Evolutionary conservation across 441 rosid genomes (phyloP), one percentile per base, ranked within the genome.

Genomic region (Syzygium syzygioides): DNA sequence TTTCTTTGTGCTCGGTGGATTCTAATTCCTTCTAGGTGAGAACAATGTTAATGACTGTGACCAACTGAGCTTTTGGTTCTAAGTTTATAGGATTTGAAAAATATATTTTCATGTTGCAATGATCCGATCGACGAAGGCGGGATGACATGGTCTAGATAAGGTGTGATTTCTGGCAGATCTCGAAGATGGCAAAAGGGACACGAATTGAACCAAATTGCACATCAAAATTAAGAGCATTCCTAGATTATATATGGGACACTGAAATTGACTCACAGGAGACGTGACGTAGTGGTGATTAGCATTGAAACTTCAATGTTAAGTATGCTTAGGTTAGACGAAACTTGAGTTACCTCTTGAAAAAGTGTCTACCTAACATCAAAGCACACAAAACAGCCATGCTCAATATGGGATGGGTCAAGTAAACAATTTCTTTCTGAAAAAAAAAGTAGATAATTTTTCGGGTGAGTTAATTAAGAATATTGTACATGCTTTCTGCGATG

Each of bases 281-380:
- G 25, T 18, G 1, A 64, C 12, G 0, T 64, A 1, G 4, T 64
- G 0, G 3, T 30, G 14, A 62, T 14, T 1, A 4, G 6, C 41
- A 3, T 2, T 64, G 1, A 19, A 30, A 30, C 34, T 26, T 25
- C n/a, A 57, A 57, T 57, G 23, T 14, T 54, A 4, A 54, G 55
- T 14, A 14, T 57, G 5, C 11, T 5, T 56, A 56, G 2, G 9
- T 56, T 9, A 23, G 28, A 56, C 12, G n/a, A 26, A 59, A 14
- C n/a, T 59, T 59, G 15, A 14, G 7, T 3, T 5, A 4, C 15
- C n/a, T 59, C 14, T 26, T 13, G 17, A 59, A 7, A 6, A 59
- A 59, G 7, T 59, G 30, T 26, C n/a, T 12, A 26, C 64, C 2
- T 11, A 2, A 1, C 12, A 5, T 1, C 15, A 59, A 4, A 26